These are phyloP conservation scores for Steccherinum ochraceum DNA, from an alignment of 768 basidiomycete species.

Conservation along the genomic window DNA sequence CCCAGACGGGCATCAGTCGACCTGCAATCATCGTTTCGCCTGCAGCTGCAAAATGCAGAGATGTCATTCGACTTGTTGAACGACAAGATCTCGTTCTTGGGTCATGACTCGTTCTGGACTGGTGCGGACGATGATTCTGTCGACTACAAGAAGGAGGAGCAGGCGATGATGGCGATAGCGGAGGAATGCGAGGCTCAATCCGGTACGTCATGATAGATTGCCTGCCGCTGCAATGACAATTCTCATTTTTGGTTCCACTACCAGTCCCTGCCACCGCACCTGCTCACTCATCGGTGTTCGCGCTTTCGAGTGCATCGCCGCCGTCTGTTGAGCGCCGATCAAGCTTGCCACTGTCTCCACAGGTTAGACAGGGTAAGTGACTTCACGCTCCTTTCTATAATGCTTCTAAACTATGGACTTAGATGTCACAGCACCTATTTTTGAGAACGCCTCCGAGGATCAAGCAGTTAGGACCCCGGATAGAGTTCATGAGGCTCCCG, in stretches of 20 bases:
- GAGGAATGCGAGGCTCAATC: conserved; percentile 8
- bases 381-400: no score
- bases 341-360: not conserved
- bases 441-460: no score
- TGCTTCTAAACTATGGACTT: no score
- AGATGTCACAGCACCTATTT: no score
- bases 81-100: conserved; percentile 29
- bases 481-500: no score
- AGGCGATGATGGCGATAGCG: conserved; percentile 17
- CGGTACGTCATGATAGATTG: conserved; percentile 9
- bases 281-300: not conserved
- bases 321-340: conserved; percentile 1
- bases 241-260: no score
- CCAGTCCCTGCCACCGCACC: not conserved
- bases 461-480: no score
- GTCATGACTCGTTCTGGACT: conserved; percentile 21
- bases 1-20: conserved; percentile 26
- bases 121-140: conserved; percentile 19
- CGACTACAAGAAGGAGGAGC: conserved; percentile 19
- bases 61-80: conserved; percentile 30
- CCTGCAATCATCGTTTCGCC: conserved; percentile 28
- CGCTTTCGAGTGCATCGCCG: not conserved
- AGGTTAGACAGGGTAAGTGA: not conserved
- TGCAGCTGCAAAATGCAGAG: conserved; percentile 27
- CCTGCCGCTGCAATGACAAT: conserved; percentile 7